Base-by-base conservation (phyloP, 2,329 filamentous ascomycete species). In the Aureobasidium sp. region DNA sequence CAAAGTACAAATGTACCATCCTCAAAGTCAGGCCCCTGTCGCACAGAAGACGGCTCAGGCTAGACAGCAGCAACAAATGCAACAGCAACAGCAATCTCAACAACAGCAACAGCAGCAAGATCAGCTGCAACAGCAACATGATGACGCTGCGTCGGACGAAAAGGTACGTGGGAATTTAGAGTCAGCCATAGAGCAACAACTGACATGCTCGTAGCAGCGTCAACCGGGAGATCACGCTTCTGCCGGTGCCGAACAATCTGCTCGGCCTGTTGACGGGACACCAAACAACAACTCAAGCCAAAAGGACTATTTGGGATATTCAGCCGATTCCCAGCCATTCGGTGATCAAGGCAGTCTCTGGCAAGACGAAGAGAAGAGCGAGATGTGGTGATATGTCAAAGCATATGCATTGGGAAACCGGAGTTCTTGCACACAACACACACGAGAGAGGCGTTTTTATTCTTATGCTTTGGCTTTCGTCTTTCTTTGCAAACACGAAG, bases 1-100 rank as follows among this genome's bases (percentile, higher is more conserved):
- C 64, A 99, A 97, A 74, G 94, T 99, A 49, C 94, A 99, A 76
- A 91, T 95, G 70, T 97, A 97, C 90, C 94, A 99, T 73, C 94
- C 94, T 47, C 90, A 96, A 71, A 90, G 97, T 76, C 29, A 95
- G 69, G 87, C 96, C 47, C 90, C 90, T 16, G 78, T 81, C 16
- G 86, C 89, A 39, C 91, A 91, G 68, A 86, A 63, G 41, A 50
- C 61, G 32, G 54, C 53, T 7, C 62, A 64, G 88, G 71, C 84
- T 84, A 70, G 79, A 80, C 58, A 74, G 67, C 75, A 74, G 69
- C 78, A 72, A 66, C 74, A 75, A 47, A 62, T 67, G 63, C 67
- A 67, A 63, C 68, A 65, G 61, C 67, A 63, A 47, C 61, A 67
- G 55, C 61, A 60, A 32, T 61, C 66, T 37, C 69, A 73, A 64